Evolutionary conservation across 768 basidiomycete genomes (phyloP).

Genomic region (Termitomyces sp.): DNA sequence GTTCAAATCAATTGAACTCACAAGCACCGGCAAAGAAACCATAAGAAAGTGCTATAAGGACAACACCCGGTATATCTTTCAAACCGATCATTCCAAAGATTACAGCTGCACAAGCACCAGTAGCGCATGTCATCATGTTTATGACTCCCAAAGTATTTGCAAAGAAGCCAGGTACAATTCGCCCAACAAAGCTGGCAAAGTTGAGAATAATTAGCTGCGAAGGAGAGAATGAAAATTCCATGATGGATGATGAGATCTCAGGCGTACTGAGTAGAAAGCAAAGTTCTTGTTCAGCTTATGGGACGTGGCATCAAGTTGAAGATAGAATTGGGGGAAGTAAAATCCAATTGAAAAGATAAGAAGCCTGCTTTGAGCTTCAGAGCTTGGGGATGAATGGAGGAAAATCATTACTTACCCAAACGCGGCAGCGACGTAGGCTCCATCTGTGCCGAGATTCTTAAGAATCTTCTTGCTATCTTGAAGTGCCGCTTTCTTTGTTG

Average conservation of each 20-base stretch:
- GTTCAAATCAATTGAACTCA: background rate
- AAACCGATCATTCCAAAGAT: slow-evolving; percentile 33
- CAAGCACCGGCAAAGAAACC: slow-evolving; percentile 36
- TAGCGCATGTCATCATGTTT: slow-evolving; percentile 23
- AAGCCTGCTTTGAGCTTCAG: background rate
- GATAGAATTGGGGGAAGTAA: slow-evolving; percentile 32
- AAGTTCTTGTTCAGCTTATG: slow-evolving; percentile 29
- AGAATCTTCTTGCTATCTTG: slow-evolving; percentile 1
- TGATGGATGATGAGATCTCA: no score
- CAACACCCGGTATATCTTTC: slow-evolving; percentile 24
- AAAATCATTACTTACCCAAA: slow-evolving; percentile 8
- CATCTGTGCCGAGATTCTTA: slow-evolving; percentile 12
- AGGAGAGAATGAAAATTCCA: no score
- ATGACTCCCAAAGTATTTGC: slow-evolving; percentile 18
- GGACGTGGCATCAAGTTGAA: slow-evolving; percentile 32
- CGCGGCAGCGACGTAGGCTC: slow-evolving; percentile 10
- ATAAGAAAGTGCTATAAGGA: slow-evolving; percentile 33
- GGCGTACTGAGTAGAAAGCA: slow-evolving; percentile 22
- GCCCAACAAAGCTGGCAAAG: slow-evolving; percentile 19
- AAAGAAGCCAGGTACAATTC: slow-evolving; percentile 19
- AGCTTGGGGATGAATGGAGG: background rate
- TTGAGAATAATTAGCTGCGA: slow-evolving; percentile 13
- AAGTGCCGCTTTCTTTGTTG: slow-evolving; percentile 14
- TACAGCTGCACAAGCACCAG: slow-evolving; percentile 23
- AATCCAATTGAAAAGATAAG: slow-evolving; percentile 19